Base-by-base conservation (phyloP, 768 basidiomycete genomes). In the Paxillus involutus region DNA sequence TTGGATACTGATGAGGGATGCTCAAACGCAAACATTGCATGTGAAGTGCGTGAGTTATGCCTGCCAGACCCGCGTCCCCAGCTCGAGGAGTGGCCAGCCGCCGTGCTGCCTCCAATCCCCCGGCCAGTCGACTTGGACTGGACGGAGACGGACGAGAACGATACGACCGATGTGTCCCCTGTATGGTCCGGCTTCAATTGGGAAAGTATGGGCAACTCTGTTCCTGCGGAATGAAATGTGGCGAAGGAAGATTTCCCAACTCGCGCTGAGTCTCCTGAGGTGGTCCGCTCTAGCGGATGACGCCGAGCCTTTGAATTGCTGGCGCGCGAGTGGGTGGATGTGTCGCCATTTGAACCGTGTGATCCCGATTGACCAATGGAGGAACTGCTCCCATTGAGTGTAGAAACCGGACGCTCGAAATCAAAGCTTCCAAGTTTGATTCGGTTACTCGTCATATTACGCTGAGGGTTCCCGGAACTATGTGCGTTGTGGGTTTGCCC, bases 381-480 rank as follows among this genome's bases (percentile, higher is more conserved):
- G 11, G 70, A 71, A 44, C 33, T 59, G 16, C 66, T 69, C 53
- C 58, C 57, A 50, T 70, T 72, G 47, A 72, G 63, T 2, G 58
- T 59, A n/a, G 71, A 71, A 13, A 81, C 77, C 0, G 88, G 87
- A 35, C 86, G 75, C 68, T 89, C 88, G 59, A 89, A 89, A 63
- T 89, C 88, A 65, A 89, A 89, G 61, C 83, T 86, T 6, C 86
- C 86, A 58, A 86, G 85, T 63, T 86, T 85, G 40, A 74, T 79
- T 2, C 80, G 71, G 46, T 78, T 75, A 30, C 62, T 73, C 21
- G 59, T 62, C 49, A 73, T 70, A 41, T 68, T 70, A 53, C 70
- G 69, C 11, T 42, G 45, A 33, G 48, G 56, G 30, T 51, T 43
- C 9, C 43, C 55, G 16, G 57, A 43, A 14, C 42, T 40, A 26